Evolutionary conservation across 495 filamentous ascomycete genomes (phyloP), one percentile per base, ranked within the genome.

Genomic region (Alectoria sarmentosa): DNA sequence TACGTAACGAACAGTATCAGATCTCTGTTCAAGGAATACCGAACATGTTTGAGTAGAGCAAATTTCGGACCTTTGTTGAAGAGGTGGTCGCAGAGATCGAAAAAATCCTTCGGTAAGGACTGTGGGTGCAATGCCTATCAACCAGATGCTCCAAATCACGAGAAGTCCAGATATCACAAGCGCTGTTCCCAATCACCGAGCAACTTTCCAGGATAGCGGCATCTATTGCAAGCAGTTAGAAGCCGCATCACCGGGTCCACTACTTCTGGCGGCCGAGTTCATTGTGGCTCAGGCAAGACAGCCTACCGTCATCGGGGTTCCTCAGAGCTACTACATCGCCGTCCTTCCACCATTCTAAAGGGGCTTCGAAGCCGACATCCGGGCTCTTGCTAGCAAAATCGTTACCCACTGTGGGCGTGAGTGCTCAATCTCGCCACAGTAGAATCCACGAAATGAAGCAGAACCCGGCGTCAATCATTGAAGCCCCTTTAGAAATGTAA

Each of bases 21-120:
- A 13, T 60, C 26, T 44, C 58, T 60, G 58, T 60, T 42, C 38
- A 60, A 60, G 58, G 44, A 4, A 37, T 37, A 41, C 38, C 5
- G 30, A 42, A 13, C 32, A 32, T 11, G 21, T 28, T 15, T 15
- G 8, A 9, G 3, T 17, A 44, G 21, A 44, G 23, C 23, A 5
- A 44, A 19, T 3, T 26, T 59, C 34, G n/a, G 9, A 28, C 37
- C 58, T 28, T 30, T 44, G 58, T 60, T 60, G 58, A 60, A 60
- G 38, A 60, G 58, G 3, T 19, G 26, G 0, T 60, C 58, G 36
- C 36, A 60, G 26, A 17, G 44, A 32, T 19, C 37, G n/a, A 30
- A 19, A 14, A 19, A 21, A 1, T 17, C 11, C 0, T 17, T 59
- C 13, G 57, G 37, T 59, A 59, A 59, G 5, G 58, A 60, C 58